phyloP scores from a whole-genome alignment of 805 yeast genomes.

The Barnettozyma populi region DNA sequence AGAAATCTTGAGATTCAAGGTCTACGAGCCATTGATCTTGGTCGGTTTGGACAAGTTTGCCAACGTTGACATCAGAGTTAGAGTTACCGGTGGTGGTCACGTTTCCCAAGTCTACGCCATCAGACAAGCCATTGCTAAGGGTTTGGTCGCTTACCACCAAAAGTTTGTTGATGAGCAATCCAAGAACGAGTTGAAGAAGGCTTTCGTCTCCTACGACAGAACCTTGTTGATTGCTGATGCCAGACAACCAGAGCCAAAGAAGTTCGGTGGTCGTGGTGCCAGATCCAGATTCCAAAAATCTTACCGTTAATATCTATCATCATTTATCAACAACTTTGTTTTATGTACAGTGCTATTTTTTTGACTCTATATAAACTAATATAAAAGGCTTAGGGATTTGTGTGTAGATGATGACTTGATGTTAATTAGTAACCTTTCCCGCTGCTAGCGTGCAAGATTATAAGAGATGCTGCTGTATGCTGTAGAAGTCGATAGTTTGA shows the following conservation, averaged over 20 bases:
- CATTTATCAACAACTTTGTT: conserved; percentile 8
- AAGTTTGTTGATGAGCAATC: conserved; percentile 99
- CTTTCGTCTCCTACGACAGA: conserved; percentile 97
- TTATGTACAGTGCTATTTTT: conserved; percentile 20
- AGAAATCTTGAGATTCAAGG: conserved; percentile 98
- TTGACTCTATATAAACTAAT: conserved; percentile 12
- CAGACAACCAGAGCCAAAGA: conserved; percentile 99
- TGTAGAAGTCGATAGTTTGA: too few species aligned
- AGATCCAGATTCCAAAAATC: conserved; percentile 99
- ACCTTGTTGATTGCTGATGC: conserved; percentile 98
- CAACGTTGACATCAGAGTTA: conserved; percentile 96
- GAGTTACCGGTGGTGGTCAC: conserved; percentile 99
- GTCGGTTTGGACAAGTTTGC: conserved; percentile 99
- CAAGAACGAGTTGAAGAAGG: conserved; percentile 98
- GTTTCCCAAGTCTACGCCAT: conserved; percentile 99
- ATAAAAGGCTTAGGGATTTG: conserved; percentile 8
- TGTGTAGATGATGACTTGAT: background rate
- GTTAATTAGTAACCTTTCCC: too few species aligned
- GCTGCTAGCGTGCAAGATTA: too few species aligned
- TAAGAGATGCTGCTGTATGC: too few species aligned
- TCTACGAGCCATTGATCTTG: conserved; percentile 97
- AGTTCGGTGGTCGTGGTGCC: conserved; percentile 99
- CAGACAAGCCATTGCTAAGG: conserved; percentile 99
- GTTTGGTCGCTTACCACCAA: conserved; percentile 99
- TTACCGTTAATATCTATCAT: conserved; percentile 72